Evolutionary conservation across 1,284 basidiomycete species (phyloP), one percentile per base, ranked within the genome.

Genomic region (Ustanciosporium gigantosporum): DNA sequence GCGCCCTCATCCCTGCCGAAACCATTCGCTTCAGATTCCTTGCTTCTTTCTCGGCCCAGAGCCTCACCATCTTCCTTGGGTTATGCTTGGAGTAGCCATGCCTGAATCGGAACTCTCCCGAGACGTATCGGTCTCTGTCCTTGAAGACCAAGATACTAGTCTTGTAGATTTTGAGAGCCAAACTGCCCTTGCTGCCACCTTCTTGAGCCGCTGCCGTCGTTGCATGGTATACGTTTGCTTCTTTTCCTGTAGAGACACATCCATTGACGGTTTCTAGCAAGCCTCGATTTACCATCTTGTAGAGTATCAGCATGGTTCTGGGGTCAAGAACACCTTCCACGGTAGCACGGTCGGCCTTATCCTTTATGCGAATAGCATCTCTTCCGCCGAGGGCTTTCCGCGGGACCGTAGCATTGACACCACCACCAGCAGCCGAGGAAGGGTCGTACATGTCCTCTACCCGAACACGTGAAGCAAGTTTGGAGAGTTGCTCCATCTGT

Each of bases 1-100:
- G 95, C 59, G 89, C 90, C 22, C 85, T 83, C 37, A 99, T 84
- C 0, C 89, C 92, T 6, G 90, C 90, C 21, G 86, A 80, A 8
- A 85, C 82, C 36, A 99, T 81, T 9, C 95, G 84, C 73, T 89
- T 88, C 58, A 99, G 80, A 74, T 99, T 99, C 16, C 95, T 85
- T 86, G 96, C 88, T 79, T 99, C 95, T 80, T 99, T 99, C 79
- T 98, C 95, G 0, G 95, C 95, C 95, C 95, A 99, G 6, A 98
- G 81, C 11, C 91, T 85, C 15, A 99, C 94, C 94, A 99, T 98
- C 81, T 99, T 99, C 31, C 95, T 86, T 8, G 95, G 94, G 76
- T 98, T 99, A 65, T 86, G 86, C 41, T 88, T 87, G 64, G 87
- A 87, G 79, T 98, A 98, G 6, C 94, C 94, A 58, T 88, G 85